Percentiles rank a stretch among this genome's conserved stretches.
Evolutionary conservation across 495 filamentous ascomycete species (phyloP).

Genomic region (Amorphotheca resinae): DNA sequence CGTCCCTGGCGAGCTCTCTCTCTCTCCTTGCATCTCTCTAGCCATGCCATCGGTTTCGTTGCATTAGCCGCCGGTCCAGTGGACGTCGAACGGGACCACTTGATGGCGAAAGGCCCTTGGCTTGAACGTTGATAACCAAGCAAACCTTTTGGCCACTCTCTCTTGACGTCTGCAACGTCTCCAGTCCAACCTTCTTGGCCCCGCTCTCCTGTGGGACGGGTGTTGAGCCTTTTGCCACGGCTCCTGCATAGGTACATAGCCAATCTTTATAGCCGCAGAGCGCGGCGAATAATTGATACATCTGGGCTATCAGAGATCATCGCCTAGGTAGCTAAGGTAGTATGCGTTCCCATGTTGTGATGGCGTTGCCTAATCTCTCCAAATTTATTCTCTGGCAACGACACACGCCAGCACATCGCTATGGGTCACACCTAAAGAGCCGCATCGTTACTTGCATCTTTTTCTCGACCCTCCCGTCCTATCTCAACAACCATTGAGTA

Average conservation of each 20-base stretch:
- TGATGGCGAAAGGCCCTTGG: too few species aligned
- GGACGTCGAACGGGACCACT: conserved; percentile 30
- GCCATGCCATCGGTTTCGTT: conserved; percentile 27
- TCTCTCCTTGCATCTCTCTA: conserved; percentile 21
- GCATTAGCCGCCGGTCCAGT: conserved; percentile 43
- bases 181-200: too few species aligned
- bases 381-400: conserved; percentile 62
- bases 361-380: conserved; percentile 49
- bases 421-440: conserved; percentile 49
- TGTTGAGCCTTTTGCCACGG: conserved; percentile 21
- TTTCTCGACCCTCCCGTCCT: conserved; percentile 18
- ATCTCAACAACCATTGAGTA: conserved; percentile 18
- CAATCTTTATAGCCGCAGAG: conserved; percentile 19
- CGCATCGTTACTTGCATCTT: conserved; percentile 43
- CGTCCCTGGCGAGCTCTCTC: conserved; percentile 15
- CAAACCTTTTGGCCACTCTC: too few species aligned
- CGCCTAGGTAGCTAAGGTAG: too few species aligned
- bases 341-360: conserved; percentile 28
- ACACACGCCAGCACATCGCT: conserved; percentile 88
- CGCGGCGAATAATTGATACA: conserved; percentile 15
- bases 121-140: too few species aligned
- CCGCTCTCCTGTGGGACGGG: conserved; percentile 14
- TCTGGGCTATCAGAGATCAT: conserved; percentile 19
- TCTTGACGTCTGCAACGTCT: too few species aligned
- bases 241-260: conserved; percentile 14